phyloP scores from a whole-genome alignment of 2,329 filamentous ascomycete genomes.

The Podosphaera fusca region DNA sequence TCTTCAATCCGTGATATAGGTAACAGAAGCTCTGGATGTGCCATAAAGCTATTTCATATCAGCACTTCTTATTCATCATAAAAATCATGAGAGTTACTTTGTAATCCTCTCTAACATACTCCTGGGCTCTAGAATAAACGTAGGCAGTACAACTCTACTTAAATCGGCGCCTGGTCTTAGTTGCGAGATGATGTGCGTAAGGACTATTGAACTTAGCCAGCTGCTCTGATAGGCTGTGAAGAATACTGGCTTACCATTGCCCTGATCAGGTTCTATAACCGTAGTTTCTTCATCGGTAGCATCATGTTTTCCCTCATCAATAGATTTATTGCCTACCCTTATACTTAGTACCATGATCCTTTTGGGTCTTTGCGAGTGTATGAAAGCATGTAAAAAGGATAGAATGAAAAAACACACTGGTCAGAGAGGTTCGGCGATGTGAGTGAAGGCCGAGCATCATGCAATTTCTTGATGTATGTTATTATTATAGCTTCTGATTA shows the following conservation, averaged over 20 bases:
- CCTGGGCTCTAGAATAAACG: slow-evolving; percentile 90
- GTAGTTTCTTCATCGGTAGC: slow-evolving; percentile 48
- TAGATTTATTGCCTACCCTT: slow-evolving; percentile 19
- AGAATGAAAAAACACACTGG: slow-evolving; percentile 16
- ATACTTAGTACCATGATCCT: background rate
- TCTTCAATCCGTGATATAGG: slow-evolving; percentile 75
- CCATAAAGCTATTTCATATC: slow-evolving; percentile 61
- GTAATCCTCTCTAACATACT: slow-evolving; percentile 98
- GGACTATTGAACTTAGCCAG: slow-evolving; percentile 33
- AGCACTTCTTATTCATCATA: slow-evolving; percentile 1
- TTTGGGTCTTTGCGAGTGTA: background rate
- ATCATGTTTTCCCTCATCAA: slow-evolving; percentile 15
- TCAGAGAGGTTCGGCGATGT: slow-evolving; percentile 23
- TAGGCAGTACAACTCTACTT: slow-evolving; percentile 81
- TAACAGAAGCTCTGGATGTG: slow-evolving; percentile 85
- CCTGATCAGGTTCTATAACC: slow-evolving; percentile 75
- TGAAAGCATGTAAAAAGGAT: slow-evolving; percentile 3
- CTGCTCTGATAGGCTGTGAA: background rate
- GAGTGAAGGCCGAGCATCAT: slow-evolving; percentile 12
- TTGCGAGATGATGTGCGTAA: slow-evolving; percentile 93
- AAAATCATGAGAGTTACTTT: slow-evolving; percentile 38
- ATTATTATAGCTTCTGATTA: no score
- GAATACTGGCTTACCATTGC: slow-evolving; percentile 45
- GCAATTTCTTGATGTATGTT: no score
- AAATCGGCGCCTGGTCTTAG: slow-evolving; percentile 85